Base-by-base conservation (phyloP, 768 basidiomycete species). In the Cystobasidium tubakii region DNA sequence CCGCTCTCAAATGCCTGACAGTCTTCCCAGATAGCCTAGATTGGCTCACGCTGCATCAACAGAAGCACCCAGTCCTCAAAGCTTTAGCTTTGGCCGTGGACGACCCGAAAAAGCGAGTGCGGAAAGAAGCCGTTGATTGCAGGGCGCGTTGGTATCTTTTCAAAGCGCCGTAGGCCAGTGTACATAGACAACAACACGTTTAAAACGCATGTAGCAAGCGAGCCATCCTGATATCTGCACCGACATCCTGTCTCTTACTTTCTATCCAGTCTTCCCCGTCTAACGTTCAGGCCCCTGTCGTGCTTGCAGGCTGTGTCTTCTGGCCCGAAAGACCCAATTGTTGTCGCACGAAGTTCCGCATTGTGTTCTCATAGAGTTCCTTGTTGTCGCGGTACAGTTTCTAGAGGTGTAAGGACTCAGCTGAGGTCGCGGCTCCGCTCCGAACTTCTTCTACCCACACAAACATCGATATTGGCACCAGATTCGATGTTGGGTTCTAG, bases 401-500 rank as follows among this genome's bases (percentile, higher is more conserved):
- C 79, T 79, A 74, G 34, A 23, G 6, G 2, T 17, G n/a, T 0
- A n/a, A 0, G 1, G 21, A 2, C 7, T 13, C 10, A 42, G 53
- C 44, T 57, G 39, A 55, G 21, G 36, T 67, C 9, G 42, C 60
- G 15, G n/a, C n/a, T n/a, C n/a, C n/a, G 29, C 13, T 23, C 1
- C 62, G 13, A 33, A n/a, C n/a, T n/a, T n/a, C n/a, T n/a, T n/a
- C n/a, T 10, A 63, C 77, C 42, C 53, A 78, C 75, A 73, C 76
- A 76, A 57, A 76, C 78, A 62, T 77, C 78, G 75, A 99, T 90
- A 83, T 96, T 97, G 65, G 96, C 96, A 23, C 93, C 93, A 74
- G 90, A 92, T 82, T 99, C 96, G 62, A 97, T 85, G 82, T 99
- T 99, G 31, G 96, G 96, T 83, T 98, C 95, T 89, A 77, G 39